Conservation (phyloP, 2,329 filamentous ascomycete species). For the Lachnellula cervina region DNA sequence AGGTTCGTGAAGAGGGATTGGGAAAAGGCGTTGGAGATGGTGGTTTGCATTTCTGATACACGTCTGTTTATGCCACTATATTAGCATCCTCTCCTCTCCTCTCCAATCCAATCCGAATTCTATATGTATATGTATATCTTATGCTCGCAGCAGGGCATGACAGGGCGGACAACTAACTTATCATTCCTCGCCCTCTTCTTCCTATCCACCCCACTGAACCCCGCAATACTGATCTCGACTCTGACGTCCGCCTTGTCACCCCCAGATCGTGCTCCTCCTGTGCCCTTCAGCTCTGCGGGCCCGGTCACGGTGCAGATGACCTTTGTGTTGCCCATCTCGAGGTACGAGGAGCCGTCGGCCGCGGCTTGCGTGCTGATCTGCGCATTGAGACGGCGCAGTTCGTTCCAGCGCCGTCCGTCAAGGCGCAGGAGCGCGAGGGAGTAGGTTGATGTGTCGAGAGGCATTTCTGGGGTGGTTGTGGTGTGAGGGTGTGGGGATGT, state of each 20-base stretch:
- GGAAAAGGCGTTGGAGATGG: conserved; percentile 71
- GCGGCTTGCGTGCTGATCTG: conserved; percentile 90
- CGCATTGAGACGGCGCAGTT: conserved; percentile 80
- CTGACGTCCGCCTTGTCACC: conserved; percentile 59
- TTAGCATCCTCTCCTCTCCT: conserved; percentile 1
- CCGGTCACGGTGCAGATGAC: conserved; percentile 90
- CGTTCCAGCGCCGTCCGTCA: conserved; percentile 91
- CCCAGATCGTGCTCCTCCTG: conserved; percentile 35
- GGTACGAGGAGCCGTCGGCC: conserved; percentile 86
- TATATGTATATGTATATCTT: not conserved
- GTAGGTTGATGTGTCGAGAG: conserved; percentile 91
- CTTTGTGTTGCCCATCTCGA: conserved; percentile 97
- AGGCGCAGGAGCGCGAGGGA: conserved; percentile 77
- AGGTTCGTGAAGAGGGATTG: conserved; percentile 78
- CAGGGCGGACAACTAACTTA: conserved; percentile 53
- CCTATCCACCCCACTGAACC: conserved; percentile 82
- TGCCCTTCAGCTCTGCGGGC: conserved; percentile 64
- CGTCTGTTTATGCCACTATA: conserved; percentile 49
- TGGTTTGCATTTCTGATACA: conserved; percentile 74
- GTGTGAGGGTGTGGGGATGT: not conserved
- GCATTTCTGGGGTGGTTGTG: conserved; percentile 54
- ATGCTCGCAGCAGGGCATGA: no score
- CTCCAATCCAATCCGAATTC: not conserved
- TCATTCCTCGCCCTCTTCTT: conserved; percentile 71
- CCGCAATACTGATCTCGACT: conserved; percentile 79